Base-by-base conservation (phyloP, 2,329 filamentous ascomycete genomes). In the Aspergillus aculeatinus region DNA sequence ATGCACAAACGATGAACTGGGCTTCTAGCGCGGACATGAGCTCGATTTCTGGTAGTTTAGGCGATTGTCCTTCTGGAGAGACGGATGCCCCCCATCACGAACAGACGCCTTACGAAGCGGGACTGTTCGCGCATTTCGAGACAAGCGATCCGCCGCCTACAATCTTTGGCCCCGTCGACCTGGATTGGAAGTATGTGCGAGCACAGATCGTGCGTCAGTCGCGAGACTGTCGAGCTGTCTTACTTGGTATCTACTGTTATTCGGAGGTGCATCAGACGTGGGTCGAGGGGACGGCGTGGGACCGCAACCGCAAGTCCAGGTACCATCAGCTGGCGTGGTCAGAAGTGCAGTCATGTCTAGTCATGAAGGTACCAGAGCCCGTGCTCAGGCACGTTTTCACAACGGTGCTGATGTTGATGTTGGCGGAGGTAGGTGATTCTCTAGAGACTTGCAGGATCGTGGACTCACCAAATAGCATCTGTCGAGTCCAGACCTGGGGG, bases 111-210 rank as follows among this genome's bases (percentile, higher is more conserved):
- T 70, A 72, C 31, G 72, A 75, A 48, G 70, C 74, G 23, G 68
- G 68, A 39, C 58, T 75, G 10, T 61, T 75, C 16, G 62, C 65
- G 50, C 62, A 73, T 51, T 75, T 75, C 52, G 54, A 68, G 14
- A 56, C 58, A 7, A 66, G 67, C 27, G 71, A 71, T 12, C 61
- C 72, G 7, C 73, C 71, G 4, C 71, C 72, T 16, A 67, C 69
- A 11, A 66, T 74, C 6, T 75, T 75, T 57, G 72, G 65, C 2
- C 67, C 73, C 3, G 58, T 74, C 2, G 60, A 59, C 31, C 66
- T 74, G 56, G 72, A 75, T 51, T 75, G 73, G 73, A 69, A 69
- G 47, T 72, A 72, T 59, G 68, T 70, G 23, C 65, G 67, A 16
- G 64, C 65, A 5, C 63, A 67, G 1, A 65, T 74, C 3, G 44